Evolutionary conservation across 805 yeast genomes (phyloP).

Genomic region (Ogataea henricii): DNA sequence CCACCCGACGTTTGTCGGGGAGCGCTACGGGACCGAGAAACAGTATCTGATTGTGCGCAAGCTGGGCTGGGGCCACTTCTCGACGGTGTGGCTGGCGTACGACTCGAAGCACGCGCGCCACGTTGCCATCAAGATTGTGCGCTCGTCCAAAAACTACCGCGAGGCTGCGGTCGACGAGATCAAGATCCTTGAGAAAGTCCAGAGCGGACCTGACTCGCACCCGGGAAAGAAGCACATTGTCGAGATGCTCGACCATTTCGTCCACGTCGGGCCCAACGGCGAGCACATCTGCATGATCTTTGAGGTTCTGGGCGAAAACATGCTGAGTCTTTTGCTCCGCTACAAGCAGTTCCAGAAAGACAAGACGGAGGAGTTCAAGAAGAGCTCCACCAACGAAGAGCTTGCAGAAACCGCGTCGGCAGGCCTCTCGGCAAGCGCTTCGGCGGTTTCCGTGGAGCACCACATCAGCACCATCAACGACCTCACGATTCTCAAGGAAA

Average conservation of each 20-base stretch:
- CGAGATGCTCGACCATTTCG: conserved; percentile 55
- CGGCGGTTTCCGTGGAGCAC: conserved; percentile 18
- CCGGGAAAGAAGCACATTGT: conserved; percentile 57
- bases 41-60: conserved; percentile 54
- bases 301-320: conserved; percentile 64
- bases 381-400: conserved; percentile 14
- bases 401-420: background rate
- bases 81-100: conserved; percentile 69
- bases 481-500: conserved; percentile 39
- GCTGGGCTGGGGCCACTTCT: conserved; percentile 73
- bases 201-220: conserved; percentile 37
- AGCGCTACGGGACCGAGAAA: conserved; percentile 47
- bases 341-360: conserved; percentile 43
- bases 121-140: conserved; percentile 64
- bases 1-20: conserved; percentile 62
- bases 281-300: conserved; percentile 66
- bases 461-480: conserved; percentile 33
- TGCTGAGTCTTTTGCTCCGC: conserved; percentile 50
- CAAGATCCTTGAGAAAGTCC: conserved; percentile 43
- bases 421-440: background rate
- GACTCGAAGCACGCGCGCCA: conserved; percentile 42
- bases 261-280: conserved; percentile 62
- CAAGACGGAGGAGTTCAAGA: conserved; percentile 30
- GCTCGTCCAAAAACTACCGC: conserved; percentile 52
- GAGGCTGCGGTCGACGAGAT: conserved; percentile 72